Conservation (phyloP, 2,329 filamentous ascomycete genomes). For the Trichoderma polysporum region DNA sequence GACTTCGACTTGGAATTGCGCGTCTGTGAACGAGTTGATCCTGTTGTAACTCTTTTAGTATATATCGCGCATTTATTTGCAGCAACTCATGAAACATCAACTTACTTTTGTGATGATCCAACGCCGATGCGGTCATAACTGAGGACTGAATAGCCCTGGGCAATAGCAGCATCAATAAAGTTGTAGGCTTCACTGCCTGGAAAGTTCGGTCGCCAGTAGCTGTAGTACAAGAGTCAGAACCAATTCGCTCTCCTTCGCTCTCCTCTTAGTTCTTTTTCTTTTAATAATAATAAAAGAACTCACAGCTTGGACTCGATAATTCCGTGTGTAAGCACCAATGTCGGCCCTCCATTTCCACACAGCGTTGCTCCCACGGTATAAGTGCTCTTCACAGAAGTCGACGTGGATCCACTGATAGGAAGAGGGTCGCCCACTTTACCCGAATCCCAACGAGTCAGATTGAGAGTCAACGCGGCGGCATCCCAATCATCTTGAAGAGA, state of each 20-base stretch:
- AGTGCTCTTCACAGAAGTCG: background rate
- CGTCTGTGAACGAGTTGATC: conserved; percentile 4
- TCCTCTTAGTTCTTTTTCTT: background rate
- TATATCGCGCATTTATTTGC: background rate
- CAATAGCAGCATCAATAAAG: background rate
- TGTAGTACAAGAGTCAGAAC: background rate
- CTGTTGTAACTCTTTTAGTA: background rate
- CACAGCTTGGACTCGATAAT: conserved; percentile 8
- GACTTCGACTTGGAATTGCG: conserved; percentile 14
- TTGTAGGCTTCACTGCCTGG: background rate
- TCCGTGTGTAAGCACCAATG: background rate
- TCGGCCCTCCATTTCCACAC: conserved; percentile 8
- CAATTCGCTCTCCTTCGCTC: no score
- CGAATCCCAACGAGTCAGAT: background rate
- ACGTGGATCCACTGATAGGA: background rate
- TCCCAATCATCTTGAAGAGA: conserved; percentile 1
- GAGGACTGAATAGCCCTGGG: conserved; percentile 6
- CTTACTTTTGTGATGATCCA: conserved; percentile 5
- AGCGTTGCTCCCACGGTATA: background rate
- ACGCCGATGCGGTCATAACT: conserved; percentile 12
- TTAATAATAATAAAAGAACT: background rate
- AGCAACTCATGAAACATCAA: no score
- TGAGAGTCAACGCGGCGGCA: conserved; percentile 5
- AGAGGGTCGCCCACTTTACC: background rate
- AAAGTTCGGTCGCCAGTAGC: conserved; percentile 1